These are phyloP conservation scores for Setaria viridis DNA, from an alignment of 202 grass and related monocot genomes.

Conservation along the genomic window DNA sequence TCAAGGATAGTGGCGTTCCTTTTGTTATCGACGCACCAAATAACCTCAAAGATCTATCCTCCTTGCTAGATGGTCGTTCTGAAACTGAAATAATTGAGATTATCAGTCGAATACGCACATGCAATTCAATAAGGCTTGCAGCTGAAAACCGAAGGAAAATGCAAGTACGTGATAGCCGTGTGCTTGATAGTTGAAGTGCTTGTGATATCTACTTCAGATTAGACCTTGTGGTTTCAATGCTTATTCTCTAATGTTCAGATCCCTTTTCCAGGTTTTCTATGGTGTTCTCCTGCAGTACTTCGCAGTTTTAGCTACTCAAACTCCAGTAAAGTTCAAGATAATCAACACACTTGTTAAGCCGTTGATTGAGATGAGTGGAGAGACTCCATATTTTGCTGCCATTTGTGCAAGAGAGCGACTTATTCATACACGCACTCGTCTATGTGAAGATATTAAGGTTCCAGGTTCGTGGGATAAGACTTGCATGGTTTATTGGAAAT, in stretches of 20 bases:
- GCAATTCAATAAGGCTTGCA: constrained; percentile 90
- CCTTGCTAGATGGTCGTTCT: constrained; percentile 77
- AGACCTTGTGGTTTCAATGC: not conserved
- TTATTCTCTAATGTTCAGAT: constrained; percentile 36
- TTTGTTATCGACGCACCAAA: constrained; percentile 94
- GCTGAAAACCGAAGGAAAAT: constrained; percentile 94
- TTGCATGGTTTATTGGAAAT: constrained; percentile 33
- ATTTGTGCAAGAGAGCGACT: constrained; percentile 96
- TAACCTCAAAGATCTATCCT: constrained; percentile 68
- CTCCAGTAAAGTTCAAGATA: constrained; percentile 74
- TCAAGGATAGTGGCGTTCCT: constrained; percentile 59
- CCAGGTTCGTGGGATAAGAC: constrained; percentile 63
- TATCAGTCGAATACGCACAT: constrained; percentile 80
- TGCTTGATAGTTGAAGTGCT: not conserved
- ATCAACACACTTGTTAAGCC: constrained; percentile 89
- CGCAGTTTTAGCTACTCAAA: constrained; percentile 76
- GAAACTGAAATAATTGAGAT: constrained; percentile 84
- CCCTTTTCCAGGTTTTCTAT: constrained; percentile 81
- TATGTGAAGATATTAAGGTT: constrained; percentile 85
- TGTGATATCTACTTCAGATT: constrained; percentile 9
- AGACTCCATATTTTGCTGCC: constrained; percentile 95
- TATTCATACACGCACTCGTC: constrained; percentile 61
- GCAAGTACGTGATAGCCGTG: constrained; percentile 61
- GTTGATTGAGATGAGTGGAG: constrained; percentile 92
- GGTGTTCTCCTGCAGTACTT: constrained; percentile 94